Percentiles rank a stretch among this genome's conserved stretches.
Conservation (phyloP, 805 yeast species). For the Huiozyma naganishii region DNA sequence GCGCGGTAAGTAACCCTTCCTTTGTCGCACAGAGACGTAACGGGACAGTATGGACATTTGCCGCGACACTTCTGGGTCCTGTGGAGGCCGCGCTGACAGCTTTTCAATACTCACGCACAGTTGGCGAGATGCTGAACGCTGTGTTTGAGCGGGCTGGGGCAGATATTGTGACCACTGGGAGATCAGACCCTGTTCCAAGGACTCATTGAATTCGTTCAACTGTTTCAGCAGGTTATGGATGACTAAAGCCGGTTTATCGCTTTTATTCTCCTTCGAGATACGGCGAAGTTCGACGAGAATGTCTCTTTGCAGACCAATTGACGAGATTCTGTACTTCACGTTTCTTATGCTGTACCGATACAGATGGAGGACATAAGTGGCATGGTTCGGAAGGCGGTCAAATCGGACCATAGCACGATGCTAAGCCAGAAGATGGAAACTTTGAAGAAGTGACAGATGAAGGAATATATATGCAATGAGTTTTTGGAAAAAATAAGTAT, state of each 20-base stretch:
- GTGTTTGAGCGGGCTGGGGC: background rate
- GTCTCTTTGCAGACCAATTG: conserved; percentile 8
- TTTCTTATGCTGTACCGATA: conserved; percentile 26
- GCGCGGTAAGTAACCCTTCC: conserved; percentile 8
- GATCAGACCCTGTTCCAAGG: conserved; percentile 1
- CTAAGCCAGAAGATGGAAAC: background rate
- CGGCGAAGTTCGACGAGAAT: conserved; percentile 5
- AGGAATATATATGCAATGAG: no score
- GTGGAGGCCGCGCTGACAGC: background rate
- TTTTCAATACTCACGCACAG: background rate
- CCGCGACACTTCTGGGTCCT: conserved; percentile 1
- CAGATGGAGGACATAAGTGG: conserved; percentile 19
- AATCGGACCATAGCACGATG: conserved; percentile 22
- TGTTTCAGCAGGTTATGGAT: conserved; percentile 10
- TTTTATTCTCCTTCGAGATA: conserved; percentile 9
- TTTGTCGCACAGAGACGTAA: conserved; percentile 11
- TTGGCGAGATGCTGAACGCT: background rate
- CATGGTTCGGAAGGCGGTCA: conserved; percentile 20
- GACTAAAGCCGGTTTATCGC: conserved; percentile 21
- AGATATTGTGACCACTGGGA: background rate
- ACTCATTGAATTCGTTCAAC: conserved; percentile 9
- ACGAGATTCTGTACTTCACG: conserved; percentile 7
- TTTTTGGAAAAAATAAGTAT: background rate
- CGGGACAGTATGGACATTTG: conserved; percentile 10
- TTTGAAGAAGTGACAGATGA: no score